Evolutionary conservation across 2,329 filamentous ascomycete species (phyloP).

Genomic region (Dactylonectria macrodidyma): DNA sequence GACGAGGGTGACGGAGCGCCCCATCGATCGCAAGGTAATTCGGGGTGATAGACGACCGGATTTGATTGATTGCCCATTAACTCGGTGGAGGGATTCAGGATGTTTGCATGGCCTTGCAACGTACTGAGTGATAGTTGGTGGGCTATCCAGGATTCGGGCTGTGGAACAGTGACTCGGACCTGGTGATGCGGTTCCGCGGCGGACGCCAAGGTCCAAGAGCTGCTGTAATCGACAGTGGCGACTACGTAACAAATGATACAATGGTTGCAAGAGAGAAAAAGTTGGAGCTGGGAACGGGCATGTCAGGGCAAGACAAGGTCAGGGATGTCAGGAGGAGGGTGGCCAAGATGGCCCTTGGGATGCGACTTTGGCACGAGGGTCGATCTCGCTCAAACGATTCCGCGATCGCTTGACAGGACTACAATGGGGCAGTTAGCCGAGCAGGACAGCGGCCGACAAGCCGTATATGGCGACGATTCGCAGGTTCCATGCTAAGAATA

Average conservation of each 20-base stretch:
- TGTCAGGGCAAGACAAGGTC: not conserved
- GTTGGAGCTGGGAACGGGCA: no score
- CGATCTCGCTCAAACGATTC: not conserved
- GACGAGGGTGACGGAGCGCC: constrained; percentile 1
- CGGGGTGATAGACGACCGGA: not conserved
- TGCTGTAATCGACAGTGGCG: not conserved
- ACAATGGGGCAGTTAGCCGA: not conserved
- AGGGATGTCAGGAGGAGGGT: not conserved
- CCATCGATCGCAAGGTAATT: not conserved
- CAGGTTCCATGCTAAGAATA: not conserved
- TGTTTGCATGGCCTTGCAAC: not conserved
- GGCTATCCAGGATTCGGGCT: not conserved
- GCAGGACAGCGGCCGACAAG: not conserved
- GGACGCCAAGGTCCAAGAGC: no score
- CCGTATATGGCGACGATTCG: not conserved
- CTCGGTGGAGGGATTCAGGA: not conserved
- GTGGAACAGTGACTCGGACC: not conserved
- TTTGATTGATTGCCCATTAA: not conserved
- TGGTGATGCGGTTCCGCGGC: not conserved
- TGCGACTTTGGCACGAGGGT: not conserved
- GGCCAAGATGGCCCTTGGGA: no score
- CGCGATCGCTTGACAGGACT: constrained; percentile 10
- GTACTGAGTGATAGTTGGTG: not conserved
- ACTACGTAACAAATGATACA: not conserved
- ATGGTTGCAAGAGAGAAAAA: no score